Evolutionary conservation across 495 filamentous ascomycete species (phyloP).

Genomic region (Parachaetomium inaequale): DNA sequence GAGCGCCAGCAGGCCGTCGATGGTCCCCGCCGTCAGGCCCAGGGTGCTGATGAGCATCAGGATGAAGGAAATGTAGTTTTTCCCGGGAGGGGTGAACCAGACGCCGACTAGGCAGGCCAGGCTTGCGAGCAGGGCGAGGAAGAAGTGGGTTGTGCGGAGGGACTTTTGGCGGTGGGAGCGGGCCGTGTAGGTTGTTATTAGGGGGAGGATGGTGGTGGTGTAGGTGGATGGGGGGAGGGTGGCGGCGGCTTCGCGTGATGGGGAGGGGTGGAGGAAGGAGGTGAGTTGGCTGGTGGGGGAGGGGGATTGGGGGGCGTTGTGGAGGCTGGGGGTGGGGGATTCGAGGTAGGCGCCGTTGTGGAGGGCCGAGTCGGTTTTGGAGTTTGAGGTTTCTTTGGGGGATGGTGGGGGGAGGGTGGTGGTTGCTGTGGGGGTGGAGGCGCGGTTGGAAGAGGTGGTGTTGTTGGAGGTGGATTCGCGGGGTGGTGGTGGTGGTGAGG

Average conservation of each 20-base stretch:
- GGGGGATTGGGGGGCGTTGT: slow-evolving; percentile 15
- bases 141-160: slow-evolving; percentile 70
- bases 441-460: slow-evolving; percentile 19
- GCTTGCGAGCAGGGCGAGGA: slow-evolving; percentile 58
- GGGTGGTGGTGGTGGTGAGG: slow-evolving; percentile 3
- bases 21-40: slow-evolving; percentile 66
- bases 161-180: slow-evolving; percentile 68
- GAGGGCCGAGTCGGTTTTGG: slow-evolving; percentile 17
- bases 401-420: slow-evolving; percentile 67
- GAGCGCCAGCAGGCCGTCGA: slow-evolving; percentile 82
- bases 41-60: slow-evolving; percentile 74
- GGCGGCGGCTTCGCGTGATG: no score
- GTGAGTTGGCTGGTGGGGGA: slow-evolving; percentile 14
- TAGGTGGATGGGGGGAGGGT: slow-evolving; percentile 50
- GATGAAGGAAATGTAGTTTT: slow-evolving; percentile 75
- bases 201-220: slow-evolving; percentile 67
- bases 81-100: slow-evolving; percentile 76
- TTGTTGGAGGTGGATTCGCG: neutral
- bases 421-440: slow-evolving; percentile 25
- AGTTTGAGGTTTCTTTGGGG: slow-evolving; percentile 62
- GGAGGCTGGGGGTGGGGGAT: slow-evolving; percentile 26
- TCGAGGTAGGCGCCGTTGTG: slow-evolving; percentile 42
- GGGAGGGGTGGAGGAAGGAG: no score
- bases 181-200: slow-evolving; percentile 59
- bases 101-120: slow-evolving; percentile 71